phyloP scores from a whole-genome alignment of 2,329 filamentous ascomycete genomes.

The Fusarium sp. region DNA sequence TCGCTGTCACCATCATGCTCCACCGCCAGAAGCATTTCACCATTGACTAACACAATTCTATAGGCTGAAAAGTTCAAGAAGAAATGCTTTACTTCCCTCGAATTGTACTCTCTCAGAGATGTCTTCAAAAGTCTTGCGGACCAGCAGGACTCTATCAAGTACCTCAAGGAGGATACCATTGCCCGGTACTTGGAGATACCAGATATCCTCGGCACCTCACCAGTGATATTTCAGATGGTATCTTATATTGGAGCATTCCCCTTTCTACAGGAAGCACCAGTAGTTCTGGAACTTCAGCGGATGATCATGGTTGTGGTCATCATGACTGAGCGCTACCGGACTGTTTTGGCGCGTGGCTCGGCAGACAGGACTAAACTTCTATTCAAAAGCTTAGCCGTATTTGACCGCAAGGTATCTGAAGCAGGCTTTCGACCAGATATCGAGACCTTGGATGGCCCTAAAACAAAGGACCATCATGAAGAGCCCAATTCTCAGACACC shows the following conservation, averaged over 20 bases:
- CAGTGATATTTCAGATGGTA: constrained; percentile 77
- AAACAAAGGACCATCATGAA: constrained; percentile 19
- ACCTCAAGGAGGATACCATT: constrained; percentile 76
- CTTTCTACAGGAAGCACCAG: constrained; percentile 76
- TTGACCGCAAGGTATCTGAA: constrained; percentile 67
- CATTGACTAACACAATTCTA: constrained; percentile 13
- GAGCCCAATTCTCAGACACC: constrained; percentile 37
- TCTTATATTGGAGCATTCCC: constrained; percentile 80
- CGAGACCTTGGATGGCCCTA: background rate
- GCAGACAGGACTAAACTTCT: constrained; percentile 71
- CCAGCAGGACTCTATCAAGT: constrained; percentile 67
- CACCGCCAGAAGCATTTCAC: constrained; percentile 1
- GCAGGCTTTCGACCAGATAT: constrained; percentile 8
- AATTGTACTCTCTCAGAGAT: constrained; percentile 78
- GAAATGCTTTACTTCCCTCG: constrained; percentile 76
- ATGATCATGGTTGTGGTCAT: constrained; percentile 79
- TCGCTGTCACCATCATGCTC: constrained; percentile 38
- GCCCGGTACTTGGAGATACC: constrained; percentile 79
- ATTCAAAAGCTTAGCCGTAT: constrained; percentile 78
- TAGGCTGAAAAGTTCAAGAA: constrained; percentile 73
- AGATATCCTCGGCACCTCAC: constrained; percentile 73
- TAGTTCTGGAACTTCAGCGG: constrained; percentile 74
- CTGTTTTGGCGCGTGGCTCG: constrained; percentile 68
- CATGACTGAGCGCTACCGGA: constrained; percentile 75
- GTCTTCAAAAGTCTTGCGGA: constrained; percentile 79